Evolutionary conservation across 768 basidiomycete genomes (phyloP).

Genomic region (Saitozyma sp.): DNA sequence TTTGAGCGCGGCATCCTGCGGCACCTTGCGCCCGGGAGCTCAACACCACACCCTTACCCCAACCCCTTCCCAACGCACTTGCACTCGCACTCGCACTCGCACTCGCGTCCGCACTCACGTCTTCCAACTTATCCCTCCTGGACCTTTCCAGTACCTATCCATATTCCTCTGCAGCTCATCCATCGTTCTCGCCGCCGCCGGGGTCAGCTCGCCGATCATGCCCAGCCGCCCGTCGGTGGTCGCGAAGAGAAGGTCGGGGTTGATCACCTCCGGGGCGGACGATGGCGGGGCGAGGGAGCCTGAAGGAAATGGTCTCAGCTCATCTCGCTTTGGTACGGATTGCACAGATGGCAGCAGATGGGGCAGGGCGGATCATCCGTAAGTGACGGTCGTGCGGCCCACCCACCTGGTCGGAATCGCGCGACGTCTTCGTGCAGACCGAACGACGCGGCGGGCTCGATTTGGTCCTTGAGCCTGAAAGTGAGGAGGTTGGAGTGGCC

Average conservation of each 20-base stretch:
- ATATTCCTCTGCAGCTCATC: conserved; percentile 49
- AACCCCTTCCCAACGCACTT: too few species aligned
- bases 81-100: too few species aligned
- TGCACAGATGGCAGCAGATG: too few species aligned
- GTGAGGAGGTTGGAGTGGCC: conserved; percentile 48
- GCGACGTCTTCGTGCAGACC: conserved; percentile 48
- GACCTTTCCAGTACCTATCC: conserved; percentile 35
- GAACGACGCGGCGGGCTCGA: conserved; percentile 45
- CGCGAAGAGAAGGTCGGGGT: conserved; percentile 44
- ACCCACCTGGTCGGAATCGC: conserved; percentile 38
- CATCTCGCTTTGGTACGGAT: neutral
- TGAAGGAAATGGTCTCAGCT: neutral
- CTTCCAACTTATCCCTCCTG: conserved; percentile 37
- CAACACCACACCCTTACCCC: too few species aligned
- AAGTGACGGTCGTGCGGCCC: neutral
- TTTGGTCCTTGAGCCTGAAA: conserved; percentile 41
- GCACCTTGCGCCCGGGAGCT: too few species aligned
- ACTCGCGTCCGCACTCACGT: conserved; percentile 11
- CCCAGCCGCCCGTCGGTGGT: conserved; percentile 45
- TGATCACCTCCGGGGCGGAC: conserved; percentile 25
- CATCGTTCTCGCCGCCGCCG: conserved; percentile 27
- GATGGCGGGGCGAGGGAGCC: conserved; percentile 42
- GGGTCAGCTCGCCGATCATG: conserved; percentile 46
- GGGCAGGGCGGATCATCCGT: neutral
- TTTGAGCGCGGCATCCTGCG: too few species aligned